phyloP scores from a whole-genome alignment of 768 basidiomycete species.

The Hygrocybe punicea region DNA sequence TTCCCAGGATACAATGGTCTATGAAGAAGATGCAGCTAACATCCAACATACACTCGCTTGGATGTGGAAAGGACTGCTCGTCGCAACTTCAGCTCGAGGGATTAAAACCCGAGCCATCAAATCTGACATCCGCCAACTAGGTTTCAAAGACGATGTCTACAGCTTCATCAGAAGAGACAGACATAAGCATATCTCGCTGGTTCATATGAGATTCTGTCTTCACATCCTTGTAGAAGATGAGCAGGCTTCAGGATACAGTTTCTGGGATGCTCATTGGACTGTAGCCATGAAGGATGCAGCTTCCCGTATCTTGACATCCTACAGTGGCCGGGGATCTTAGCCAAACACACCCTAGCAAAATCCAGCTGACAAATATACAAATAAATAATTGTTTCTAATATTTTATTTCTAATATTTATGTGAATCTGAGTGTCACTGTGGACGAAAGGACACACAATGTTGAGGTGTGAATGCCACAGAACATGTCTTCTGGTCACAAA shows the following conservation, averaged over 20 bases:
- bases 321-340: no score
- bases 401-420: no score
- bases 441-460: no score
- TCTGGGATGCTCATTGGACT: background rate
- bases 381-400: no score
- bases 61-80: background rate
- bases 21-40: background rate
- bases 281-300: background rate
- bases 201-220: background rate
- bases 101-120: background rate
- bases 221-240: background rate
- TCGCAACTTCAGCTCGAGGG: background rate
- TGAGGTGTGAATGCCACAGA: no score
- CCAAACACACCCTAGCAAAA: no score
- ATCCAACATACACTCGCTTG: background rate
- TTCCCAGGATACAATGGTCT: background rate
- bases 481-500: no score
- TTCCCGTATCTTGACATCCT: background rate
- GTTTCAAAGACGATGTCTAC: background rate
- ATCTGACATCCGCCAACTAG: background rate
- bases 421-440: no score
- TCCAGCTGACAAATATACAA: no score
- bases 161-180: background rate
- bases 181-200: background rate
- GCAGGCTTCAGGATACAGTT: background rate